phyloP scores from a whole-genome alignment of 2,329 filamentous ascomycete species.

The Ophiostoma sp. region DNA sequence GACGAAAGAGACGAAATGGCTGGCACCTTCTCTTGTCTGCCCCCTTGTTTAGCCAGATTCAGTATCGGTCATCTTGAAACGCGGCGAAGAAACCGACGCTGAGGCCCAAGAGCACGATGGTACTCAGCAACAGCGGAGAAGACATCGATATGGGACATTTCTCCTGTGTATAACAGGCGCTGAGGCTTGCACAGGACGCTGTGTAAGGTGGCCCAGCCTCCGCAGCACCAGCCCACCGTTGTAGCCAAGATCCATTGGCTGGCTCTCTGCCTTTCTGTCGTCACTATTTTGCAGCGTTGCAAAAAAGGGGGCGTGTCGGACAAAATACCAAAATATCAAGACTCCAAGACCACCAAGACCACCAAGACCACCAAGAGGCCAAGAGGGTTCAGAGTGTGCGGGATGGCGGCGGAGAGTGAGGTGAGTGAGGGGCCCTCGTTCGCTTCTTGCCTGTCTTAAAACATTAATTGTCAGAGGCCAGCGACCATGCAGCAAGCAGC shows the following conservation, averaged over 20 bases:
- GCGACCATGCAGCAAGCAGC: constrained; percentile 7
- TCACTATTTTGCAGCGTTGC: neutral
- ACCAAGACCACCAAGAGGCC: neutral
- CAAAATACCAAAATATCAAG: neutral
- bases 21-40: neutral
- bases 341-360: neutral
- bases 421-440: neutral
- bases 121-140: neutral
- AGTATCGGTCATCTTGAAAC: constrained; percentile 13
- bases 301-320: neutral
- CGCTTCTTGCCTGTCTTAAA: constrained; percentile 8
- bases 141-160: neutral
- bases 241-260: constrained; percentile 20
- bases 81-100: neutral
- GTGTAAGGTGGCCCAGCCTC: constrained; percentile 4
- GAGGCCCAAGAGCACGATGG: constrained; percentile 8
- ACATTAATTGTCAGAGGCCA: constrained; percentile 24
- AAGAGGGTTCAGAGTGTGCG: neutral
- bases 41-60: constrained; percentile 15
- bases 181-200: neutral
- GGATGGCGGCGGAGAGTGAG: neutral
- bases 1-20: neutral
- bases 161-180: neutral
- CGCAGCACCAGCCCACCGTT: neutral
- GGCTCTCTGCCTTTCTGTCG: neutral